Conservation (phyloP, 1,139 yeast species). For the Saccharomyces hybrid region DNA sequence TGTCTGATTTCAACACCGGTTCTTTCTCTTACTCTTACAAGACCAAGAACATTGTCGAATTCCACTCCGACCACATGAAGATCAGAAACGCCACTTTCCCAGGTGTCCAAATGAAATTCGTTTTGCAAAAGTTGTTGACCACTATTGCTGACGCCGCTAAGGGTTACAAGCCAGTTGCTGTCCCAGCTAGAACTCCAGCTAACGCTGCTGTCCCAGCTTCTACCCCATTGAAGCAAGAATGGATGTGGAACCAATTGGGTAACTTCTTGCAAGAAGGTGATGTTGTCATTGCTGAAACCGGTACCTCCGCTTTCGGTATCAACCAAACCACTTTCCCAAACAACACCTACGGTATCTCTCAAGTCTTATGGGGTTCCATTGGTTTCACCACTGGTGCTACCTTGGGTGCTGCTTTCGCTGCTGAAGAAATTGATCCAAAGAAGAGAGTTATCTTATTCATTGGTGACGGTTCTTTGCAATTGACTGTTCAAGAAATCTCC, state of each 20-base stretch:
- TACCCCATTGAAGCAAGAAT: slow-evolving; percentile 57
- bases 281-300: slow-evolving; percentile 76
- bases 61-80: slow-evolving; percentile 83
- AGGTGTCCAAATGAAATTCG: slow-evolving; percentile 70
- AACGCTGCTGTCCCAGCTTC: slow-evolving; percentile 38
- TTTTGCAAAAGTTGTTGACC: slow-evolving; percentile 44
- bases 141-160: slow-evolving; percentile 36
- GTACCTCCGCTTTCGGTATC: slow-evolving; percentile 86
- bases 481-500: slow-evolving; percentile 81
- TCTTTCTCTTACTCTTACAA: slow-evolving; percentile 76
- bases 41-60: slow-evolving; percentile 74
- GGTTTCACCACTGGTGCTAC: slow-evolving; percentile 85
- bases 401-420: slow-evolving; percentile 79
- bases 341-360: slow-evolving; percentile 70
- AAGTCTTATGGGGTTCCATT: slow-evolving; percentile 86
- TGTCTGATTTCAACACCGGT: slow-evolving; percentile 87
- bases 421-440: slow-evolving; percentile 60
- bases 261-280: slow-evolving; percentile 75
- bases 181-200: slow-evolving; percentile 41
- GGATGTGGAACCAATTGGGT: slow-evolving; percentile 73
- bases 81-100: slow-evolving; percentile 70
- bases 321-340: slow-evolving; percentile 72
- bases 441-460: slow-evolving; percentile 75
- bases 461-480: slow-evolving; percentile 87
- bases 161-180: slow-evolving; percentile 40